Base-by-base conservation (phyloP, 176 grass and related monocot species). In the Phyllostachys edulis region DNA sequence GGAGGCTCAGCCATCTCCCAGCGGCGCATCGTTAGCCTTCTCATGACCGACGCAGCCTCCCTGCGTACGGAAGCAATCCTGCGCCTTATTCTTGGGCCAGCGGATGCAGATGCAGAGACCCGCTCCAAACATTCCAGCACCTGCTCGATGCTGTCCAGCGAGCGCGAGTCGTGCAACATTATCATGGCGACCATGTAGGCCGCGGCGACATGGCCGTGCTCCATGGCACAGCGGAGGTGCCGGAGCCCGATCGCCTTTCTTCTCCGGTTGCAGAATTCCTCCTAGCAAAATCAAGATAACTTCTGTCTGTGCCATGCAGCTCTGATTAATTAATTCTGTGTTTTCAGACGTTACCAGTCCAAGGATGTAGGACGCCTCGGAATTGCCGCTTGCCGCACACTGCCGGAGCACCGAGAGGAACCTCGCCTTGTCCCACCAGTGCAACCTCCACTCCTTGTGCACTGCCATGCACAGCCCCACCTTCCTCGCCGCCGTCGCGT, bases 381-480 rank as follows among this genome's bases (percentile, higher is more conserved):
- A 18, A 61, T 86, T 86, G 71, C 88, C 88, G 45, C 72, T 90
- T 9, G 73, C 78, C 2, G 84, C 84, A 38, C 88, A 90, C 24
- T 59, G 66, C 73, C 57, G 55, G 27, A 87, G 75, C 74, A 87
- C 76, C 1, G 38, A 83, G 21, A 87, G 36, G 76, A 87, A 87
- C 59, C 76, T 63, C n/a, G 45, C 18, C 80, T 83, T 84, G 54
- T 87, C 80, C 89, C 84, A 84, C 89, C 89, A 90, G 67, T 84
- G 80, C 66, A 87, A 52, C 69, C 54, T 68, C 67, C 89, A 69
- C 63, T 87, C 89, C 75, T 62, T 84, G 38, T 82, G n/a, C 62
- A 84, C 80, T 5, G 88, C 79, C 88, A 90, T 78, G 67, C 66
- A 75, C 60, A 61, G 67, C 10, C 89, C 67, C 18, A 90, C 85